These are phyloP conservation scores for Phytopythium ostracodes DNA, from an alignment of 352 stramenopile species.

Conservation along the genomic window DNA sequence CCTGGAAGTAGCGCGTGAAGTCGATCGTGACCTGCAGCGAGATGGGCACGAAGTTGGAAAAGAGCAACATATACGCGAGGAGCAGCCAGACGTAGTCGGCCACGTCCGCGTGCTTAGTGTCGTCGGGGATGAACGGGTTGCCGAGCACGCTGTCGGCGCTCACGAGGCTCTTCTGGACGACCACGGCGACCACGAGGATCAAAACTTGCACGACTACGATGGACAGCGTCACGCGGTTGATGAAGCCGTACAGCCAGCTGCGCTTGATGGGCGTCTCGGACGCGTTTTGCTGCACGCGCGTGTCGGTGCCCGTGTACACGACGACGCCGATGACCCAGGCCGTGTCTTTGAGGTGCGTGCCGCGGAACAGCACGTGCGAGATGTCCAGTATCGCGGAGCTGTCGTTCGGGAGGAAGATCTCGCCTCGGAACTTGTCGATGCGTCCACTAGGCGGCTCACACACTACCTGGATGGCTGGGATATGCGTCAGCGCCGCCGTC, in stretches of 20 bases:
- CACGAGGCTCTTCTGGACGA: constrained; percentile 38
- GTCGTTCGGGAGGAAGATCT: constrained; percentile 26
- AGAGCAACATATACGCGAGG: constrained; percentile 88
- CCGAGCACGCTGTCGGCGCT: constrained; percentile 18
- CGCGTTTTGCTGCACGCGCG: constrained; percentile 81
- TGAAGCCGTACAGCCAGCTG: constrained; percentile 67
- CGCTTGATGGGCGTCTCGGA: constrained; percentile 70
- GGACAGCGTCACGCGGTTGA: constrained; percentile 79
- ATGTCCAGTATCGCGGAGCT: constrained; percentile 42
- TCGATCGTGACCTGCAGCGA: constrained; percentile 89
- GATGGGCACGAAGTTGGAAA: constrained; percentile 92
- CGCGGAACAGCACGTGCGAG: constrained; percentile 68
- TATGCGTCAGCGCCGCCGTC: constrained; percentile 6
- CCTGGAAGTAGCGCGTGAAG: constrained; percentile 82
- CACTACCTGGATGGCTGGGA: constrained; percentile 22
- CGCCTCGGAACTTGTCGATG: constrained; percentile 85
- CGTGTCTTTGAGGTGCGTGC: constrained; percentile 69
- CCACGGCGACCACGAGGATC: constrained; percentile 44
- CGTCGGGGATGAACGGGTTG: constrained; percentile 42
- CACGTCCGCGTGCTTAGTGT: constrained; percentile 26
- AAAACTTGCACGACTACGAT: constrained; percentile 68
- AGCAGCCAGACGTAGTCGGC: constrained; percentile 54
- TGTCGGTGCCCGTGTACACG: constrained; percentile 87
- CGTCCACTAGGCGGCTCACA: constrained; percentile 46
- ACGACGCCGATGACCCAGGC: constrained; percentile 66